Conservation (phyloP, 192 early-diverging fungal genomes). For the Kappamyces sp. region DNA sequence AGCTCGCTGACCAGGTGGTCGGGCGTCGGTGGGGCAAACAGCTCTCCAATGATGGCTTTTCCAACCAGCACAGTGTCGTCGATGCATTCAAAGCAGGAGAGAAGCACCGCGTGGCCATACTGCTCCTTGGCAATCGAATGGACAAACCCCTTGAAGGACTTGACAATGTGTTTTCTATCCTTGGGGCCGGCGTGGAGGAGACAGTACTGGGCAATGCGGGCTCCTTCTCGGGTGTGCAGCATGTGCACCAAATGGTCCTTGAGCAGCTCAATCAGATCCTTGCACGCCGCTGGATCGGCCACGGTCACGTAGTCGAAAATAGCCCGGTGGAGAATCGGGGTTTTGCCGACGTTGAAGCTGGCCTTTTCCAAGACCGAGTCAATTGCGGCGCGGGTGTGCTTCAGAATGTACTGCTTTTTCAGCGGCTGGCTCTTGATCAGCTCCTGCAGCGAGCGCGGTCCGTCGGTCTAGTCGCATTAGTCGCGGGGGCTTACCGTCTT, state of each 20-base stretch:
- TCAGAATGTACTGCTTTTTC: constrained; percentile 67
- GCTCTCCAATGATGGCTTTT: constrained; percentile 64
- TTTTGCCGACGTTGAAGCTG: constrained; percentile 50
- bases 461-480: constrained; percentile 12
- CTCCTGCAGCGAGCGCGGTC: constrained; percentile 37
- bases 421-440: constrained; percentile 57
- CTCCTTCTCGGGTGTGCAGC: constrained; percentile 88
- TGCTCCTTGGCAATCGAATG: constrained; percentile 79
- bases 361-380: constrained; percentile 76
- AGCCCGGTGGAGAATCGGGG: constrained; percentile 80
- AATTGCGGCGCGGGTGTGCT: constrained; percentile 63
- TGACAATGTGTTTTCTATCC: constrained; percentile 86
- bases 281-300: constrained; percentile 38
- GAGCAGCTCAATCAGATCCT: constrained; percentile 66
- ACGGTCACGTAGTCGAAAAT: constrained; percentile 75
- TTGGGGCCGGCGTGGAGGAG: constrained; percentile 74
- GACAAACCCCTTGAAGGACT: constrained; percentile 75
- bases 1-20: constrained; percentile 41
- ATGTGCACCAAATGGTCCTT: constrained; percentile 81
- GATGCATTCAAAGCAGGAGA: constrained; percentile 76
- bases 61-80: constrained; percentile 86
- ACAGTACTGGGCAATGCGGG: constrained; percentile 76
- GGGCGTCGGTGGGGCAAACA: constrained; percentile 36
- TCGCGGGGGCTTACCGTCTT: constrained; percentile 30
- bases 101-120: constrained; percentile 79